Percentiles rank a stretch among this genome's conserved stretches.
phyloP scores from a whole-genome alignment of 305 asterid genomes.

The Rubia balearica region DNA sequence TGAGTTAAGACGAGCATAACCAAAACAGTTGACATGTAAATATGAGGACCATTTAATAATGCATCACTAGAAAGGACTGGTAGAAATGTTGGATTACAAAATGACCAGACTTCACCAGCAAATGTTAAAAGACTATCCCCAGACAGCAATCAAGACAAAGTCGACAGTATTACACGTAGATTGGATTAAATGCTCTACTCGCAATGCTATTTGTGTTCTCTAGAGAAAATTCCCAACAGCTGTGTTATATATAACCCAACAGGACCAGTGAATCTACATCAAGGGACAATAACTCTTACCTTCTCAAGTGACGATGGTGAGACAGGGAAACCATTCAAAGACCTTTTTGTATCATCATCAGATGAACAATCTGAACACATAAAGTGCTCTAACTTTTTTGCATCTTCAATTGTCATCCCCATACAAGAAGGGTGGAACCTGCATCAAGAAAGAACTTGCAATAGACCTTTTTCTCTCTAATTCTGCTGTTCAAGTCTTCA shows the following conservation, averaged over 20 bases:
- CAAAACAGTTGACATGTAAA: not conserved
- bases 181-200: not conserved
- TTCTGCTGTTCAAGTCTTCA: not conserved
- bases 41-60: not conserved
- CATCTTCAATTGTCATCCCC: constrained; percentile 80
- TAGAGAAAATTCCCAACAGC: not conserved
- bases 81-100: not conserved
- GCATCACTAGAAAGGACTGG: not conserved
- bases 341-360: constrained; percentile 64
- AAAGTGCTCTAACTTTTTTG: constrained; percentile 68
- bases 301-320: constrained; percentile 46
- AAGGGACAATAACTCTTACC: constrained; percentile 22
- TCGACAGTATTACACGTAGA: not conserved
- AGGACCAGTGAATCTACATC: constrained; percentile 2
- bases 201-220: not conserved
- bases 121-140: not conserved
- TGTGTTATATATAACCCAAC: not conserved
- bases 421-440: constrained; percentile 92
- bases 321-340: constrained; percentile 53
- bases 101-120: constrained; percentile 1
- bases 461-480: not conserved
- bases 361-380: constrained; percentile 72
- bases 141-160: not conserved
- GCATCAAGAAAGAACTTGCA: constrained; percentile 21
- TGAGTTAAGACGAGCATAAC: not conserved